Conservation (phyloP, 2,329 filamentous ascomycete genomes). For the Capronia americana region DNA sequence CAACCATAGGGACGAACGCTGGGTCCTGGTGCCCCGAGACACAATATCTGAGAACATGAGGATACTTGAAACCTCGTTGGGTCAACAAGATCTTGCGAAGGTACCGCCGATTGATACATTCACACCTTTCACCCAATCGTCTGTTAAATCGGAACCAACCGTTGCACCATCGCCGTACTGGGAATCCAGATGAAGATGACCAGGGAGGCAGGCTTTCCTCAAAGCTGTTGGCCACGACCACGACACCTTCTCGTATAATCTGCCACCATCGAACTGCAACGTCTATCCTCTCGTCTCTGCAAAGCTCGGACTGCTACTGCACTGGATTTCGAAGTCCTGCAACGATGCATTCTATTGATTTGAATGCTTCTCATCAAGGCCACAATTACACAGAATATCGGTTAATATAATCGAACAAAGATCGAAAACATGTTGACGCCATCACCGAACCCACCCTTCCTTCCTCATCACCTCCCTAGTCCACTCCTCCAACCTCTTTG, state of each 20-base stretch:
- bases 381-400: not conserved
- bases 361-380: not conserved
- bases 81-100: not conserved
- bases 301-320: not conserved
- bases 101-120: not conserved
- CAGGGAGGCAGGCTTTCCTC: not conserved
- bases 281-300: not conserved
- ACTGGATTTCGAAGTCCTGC: not conserved
- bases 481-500: constrained; percentile 52
- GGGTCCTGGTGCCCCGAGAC: not conserved
- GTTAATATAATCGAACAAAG: no score
- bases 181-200: not conserved
- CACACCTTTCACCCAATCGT: not conserved
- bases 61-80: not conserved
- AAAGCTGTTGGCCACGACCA: not conserved
- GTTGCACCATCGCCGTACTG: no score
- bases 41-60: not conserved
- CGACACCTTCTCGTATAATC: not conserved
- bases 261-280: not conserved
- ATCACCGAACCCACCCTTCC: constrained; percentile 7
- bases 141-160: not conserved
- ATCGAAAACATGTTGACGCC: not conserved
- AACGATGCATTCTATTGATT: not conserved
- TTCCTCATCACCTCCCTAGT: constrained; percentile 43
- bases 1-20: not conserved